Evolutionary conservation across 2,329 filamentous ascomycete species (phyloP).

Genomic region (Ceratocystiopsis sp.): DNA sequence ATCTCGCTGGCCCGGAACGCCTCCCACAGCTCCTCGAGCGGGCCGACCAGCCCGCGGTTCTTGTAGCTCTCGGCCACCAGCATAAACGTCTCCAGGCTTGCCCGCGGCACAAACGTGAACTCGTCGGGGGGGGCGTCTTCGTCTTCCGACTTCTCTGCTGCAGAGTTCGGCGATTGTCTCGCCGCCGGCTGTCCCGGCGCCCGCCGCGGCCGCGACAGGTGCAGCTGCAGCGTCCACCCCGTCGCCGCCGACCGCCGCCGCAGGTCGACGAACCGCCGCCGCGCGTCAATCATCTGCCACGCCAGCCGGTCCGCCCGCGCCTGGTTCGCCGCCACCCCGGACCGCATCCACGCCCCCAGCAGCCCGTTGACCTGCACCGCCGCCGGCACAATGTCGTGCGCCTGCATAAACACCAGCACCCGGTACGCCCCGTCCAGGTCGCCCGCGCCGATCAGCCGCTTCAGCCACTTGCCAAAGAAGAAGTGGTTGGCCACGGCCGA

Average conservation of each 20-base stretch:
- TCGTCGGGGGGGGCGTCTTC: constrained; percentile 10
- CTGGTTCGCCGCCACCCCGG: constrained; percentile 34
- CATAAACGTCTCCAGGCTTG: constrained; percentile 62
- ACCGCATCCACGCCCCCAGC: constrained; percentile 60
- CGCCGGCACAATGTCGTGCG: constrained; percentile 48
- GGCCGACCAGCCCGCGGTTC: constrained; percentile 37
- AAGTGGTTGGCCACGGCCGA: constrained; percentile 50
- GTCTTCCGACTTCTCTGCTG: too few species aligned
- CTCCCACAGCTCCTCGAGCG: constrained; percentile 42
- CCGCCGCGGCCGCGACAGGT: constrained; percentile 2
- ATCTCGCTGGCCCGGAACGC: constrained; percentile 48
- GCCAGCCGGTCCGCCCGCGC: constrained; percentile 50
- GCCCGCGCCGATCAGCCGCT: constrained; percentile 58
- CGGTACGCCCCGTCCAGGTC: constrained; percentile 53
- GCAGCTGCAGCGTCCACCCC: constrained; percentile 14
- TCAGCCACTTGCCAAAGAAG: constrained; percentile 80
- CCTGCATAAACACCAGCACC: constrained; percentile 61
- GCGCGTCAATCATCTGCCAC: constrained; percentile 60
- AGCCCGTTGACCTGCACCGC: constrained; percentile 68
- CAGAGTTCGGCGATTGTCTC: not conserved
- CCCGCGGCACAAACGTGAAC: constrained; percentile 30
- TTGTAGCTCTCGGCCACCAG: constrained; percentile 59
- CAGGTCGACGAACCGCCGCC: constrained; percentile 43
- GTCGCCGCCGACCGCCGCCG: constrained; percentile 19
- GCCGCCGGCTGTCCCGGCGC: not conserved